Percentiles rank a stretch among this genome's conserved stretches.
Evolutionary conservation across 345 rosid species (phyloP).

Genomic region (Luvunga scandens): DNA sequence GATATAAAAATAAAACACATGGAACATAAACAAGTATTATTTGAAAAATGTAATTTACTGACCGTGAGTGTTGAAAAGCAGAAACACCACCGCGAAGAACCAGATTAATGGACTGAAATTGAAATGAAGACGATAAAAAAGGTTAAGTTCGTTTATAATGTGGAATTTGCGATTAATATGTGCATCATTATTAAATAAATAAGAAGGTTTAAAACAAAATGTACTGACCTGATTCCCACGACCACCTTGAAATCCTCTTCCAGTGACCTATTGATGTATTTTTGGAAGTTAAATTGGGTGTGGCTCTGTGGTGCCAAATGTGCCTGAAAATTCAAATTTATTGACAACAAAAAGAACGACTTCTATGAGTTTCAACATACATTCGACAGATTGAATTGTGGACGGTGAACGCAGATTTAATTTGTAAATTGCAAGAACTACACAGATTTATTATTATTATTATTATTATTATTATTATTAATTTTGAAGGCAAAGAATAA

Average conservation of each 20-base stretch:
- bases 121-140: neutral
- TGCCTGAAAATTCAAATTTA: constrained; percentile 48
- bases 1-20: too few relatives aligned
- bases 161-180: neutral
- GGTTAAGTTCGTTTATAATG: neutral
- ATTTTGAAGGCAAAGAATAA: too few relatives aligned
- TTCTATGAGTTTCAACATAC: too few relatives aligned
- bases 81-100: constrained; percentile 72
- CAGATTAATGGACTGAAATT: constrained; percentile 79
- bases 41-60: constrained; percentile 5
- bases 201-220: neutral
- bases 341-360: neutral
- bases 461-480: too few relatives aligned
- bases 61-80: constrained; percentile 74
- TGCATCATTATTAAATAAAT: neutral
- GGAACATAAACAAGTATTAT: neutral
- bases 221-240: constrained; percentile 71
- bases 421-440: too few relatives aligned
- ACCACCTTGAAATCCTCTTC: constrained; percentile 89
- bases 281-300: constrained; percentile 61
- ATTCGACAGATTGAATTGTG: too few relatives aligned
- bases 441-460: too few relatives aligned
- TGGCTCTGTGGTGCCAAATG: constrained; percentile 82
- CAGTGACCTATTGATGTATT: constrained; percentile 79
- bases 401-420: too few relatives aligned